Evolutionary conservation across 2,329 filamentous ascomycete genomes (phyloP), one percentile per base, ranked within the genome.

Genomic region (Didymellaceae sp.): DNA sequence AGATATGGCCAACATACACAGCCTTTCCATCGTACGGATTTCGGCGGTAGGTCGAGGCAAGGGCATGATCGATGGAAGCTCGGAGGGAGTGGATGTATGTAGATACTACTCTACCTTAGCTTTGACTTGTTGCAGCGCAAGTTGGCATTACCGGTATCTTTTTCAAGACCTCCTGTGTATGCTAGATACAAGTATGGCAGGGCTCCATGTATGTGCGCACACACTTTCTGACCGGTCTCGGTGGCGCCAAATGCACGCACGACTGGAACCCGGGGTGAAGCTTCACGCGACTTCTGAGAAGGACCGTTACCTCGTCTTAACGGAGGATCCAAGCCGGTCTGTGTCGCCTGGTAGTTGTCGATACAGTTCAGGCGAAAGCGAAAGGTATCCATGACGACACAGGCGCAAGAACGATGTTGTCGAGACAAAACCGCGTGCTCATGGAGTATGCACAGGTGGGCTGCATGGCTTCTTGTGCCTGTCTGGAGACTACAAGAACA

Each of bases 161-260:
- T 78, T 31, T 80, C 80, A 53, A 94, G 73, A 61, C 82, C 82
- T 17, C 89, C 91, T 38, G 82, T 78, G 71, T 96, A 96, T 71
- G 93, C 88, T 47, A 99, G 80, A 70, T 91, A 97, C n/a, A 97
- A 78, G 69, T 99, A 99, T 1, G 94, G 94, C 65, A 99, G 92
- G 17, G 90, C 91, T 53, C 95, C 94, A 74, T 97, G 94, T 47
- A 99, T 85, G 76, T 99, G 94, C 22, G 90, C 90, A 76, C 94
- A 97, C 13, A 97, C 91, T 69, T 95, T 97, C 75, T 97, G 92
- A 0, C 94, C 94, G 0, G 91, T 94, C 71, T 96, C 91, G 1
- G 93, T 97, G 3, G 91, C 87, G 1, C 94, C 94, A 74, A 97
- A 99, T 9, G 95, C 83, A 58, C 94, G 86, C 53, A 99, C 86